Base-by-base conservation (phyloP, 805 yeast genomes). In the Barnettozyma wickerhamii region DNA sequence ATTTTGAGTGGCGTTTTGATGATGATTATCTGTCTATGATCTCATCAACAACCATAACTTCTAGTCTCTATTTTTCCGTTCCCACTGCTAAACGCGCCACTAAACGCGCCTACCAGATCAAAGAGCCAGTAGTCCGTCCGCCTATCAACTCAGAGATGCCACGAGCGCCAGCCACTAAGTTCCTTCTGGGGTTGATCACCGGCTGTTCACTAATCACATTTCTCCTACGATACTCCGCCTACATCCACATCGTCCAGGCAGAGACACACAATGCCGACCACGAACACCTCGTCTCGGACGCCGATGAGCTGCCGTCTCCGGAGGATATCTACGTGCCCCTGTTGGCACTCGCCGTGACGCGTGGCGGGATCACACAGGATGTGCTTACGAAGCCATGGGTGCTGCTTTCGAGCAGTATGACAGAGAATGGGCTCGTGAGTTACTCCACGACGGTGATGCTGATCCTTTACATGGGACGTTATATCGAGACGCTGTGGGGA, bases 401-500 rank as follows among this genome's bases (percentile, higher is more conserved):
- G 6, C 52, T 76, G 10, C 33, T 73, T 26, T 72, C 79, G 4
- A 53, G 72, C 15, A 49, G 71, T 13, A 66, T 75, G 41, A 68
- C 73, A 15, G 81, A 75, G 41, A 69, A 67, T 33, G 65, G 64
- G 29, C 38, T 72, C 15, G 31, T 71, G 12, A 62, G 72, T 4
- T 62, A 71, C 10, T 33, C 64, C 6, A 50, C 66, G 7, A 60
- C 73, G 18, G 51, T 67, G 18, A 42, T 65, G 18, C 56, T 71
- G 13, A 50, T 75, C 10, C 61, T 68, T 38, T 75, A 72, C 50
- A 70, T 77, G 10, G 81, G 79, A 4, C 62, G 68, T 39, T 78
- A 77, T 61, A 65, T 77, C 47, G 83, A 78, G 50, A 64, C 63
- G 27, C 60, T 71, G 29, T 77, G 83, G 82, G 75, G 79, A 2